A percentile compares a stretch with the other conserved stretches of the same genome.
Evolutionary conservation across 805 yeast species (phyloP).

Genomic region (Metschnikowia vanudenii): DNA sequence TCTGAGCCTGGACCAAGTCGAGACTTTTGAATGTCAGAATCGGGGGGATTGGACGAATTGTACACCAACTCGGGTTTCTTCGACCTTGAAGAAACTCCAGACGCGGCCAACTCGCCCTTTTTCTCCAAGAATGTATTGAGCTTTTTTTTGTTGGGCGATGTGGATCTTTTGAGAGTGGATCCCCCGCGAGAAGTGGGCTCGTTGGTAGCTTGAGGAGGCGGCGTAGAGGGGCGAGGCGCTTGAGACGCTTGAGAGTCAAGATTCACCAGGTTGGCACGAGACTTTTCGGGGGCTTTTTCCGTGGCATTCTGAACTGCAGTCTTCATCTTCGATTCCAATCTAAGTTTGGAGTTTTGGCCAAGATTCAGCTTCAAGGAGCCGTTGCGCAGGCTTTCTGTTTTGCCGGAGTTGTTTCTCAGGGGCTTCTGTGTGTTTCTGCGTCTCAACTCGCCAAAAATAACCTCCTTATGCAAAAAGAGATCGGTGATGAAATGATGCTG

Average conservation of each 20-base stretch:
- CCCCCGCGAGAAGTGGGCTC: constrained; percentile 9
- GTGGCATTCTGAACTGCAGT: constrained; percentile 7
- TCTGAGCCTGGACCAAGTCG: not conserved
- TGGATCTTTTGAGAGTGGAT: constrained; percentile 32
- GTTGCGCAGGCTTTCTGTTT: not conserved
- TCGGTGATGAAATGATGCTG: constrained; percentile 61
- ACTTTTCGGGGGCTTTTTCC: not conserved
- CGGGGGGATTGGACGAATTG: constrained; percentile 1
- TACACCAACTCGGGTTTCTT: not conserved
- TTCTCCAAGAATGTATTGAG: constrained; percentile 7
- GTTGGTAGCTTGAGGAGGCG: constrained; percentile 17
- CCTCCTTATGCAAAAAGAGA: constrained; percentile 55
- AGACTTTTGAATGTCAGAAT: not conserved
- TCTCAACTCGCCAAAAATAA: constrained; percentile 62
- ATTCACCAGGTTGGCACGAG: too few species aligned
- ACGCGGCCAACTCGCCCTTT: not conserved
- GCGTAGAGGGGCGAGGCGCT: constrained; percentile 23
- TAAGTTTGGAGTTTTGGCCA: constrained; percentile 9
- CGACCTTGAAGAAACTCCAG: not conserved
- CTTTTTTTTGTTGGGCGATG: constrained; percentile 41
- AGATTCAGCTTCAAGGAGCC: constrained; percentile 6
- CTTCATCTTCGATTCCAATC: constrained; percentile 14
- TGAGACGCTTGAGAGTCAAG: not conserved
- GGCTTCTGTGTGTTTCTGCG: constrained; percentile 31
- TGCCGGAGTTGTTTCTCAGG: constrained; percentile 12